Evolutionary conservation across 2,329 filamentous ascomycete species (phyloP).

Genomic region (Cytospora piceicola): DNA sequence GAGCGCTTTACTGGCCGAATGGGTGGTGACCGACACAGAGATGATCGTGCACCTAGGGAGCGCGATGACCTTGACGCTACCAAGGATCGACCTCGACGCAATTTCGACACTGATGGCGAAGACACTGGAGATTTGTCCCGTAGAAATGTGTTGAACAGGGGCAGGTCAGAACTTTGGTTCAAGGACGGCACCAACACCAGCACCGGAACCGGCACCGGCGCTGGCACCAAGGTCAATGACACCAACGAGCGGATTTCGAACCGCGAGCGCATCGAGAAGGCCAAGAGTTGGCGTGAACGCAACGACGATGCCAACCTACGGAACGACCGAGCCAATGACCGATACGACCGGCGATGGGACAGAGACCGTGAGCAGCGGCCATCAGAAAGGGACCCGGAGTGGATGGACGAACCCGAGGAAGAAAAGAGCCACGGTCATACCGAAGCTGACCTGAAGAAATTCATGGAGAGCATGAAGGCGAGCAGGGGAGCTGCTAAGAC

Average conservation of each 20-base stretch:
- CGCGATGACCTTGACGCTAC: slow-evolving; percentile 60
- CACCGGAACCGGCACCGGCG: slow-evolving; percentile 5
- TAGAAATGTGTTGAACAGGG: slow-evolving; percentile 68
- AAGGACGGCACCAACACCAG: slow-evolving; percentile 49
- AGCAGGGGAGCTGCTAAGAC: slow-evolving; percentile 49
- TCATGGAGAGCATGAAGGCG: slow-evolving; percentile 89
- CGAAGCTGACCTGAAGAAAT: slow-evolving; percentile 89
- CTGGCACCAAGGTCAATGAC: slow-evolving; percentile 36
- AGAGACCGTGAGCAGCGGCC: slow-evolving; percentile 58
- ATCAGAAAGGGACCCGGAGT: slow-evolving; percentile 81
- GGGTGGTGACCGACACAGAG: slow-evolving; percentile 53
- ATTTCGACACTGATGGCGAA: slow-evolving; percentile 58
- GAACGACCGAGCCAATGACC: slow-evolving; percentile 62
- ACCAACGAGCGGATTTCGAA: slow-evolving; percentile 42
- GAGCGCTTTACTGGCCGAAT: slow-evolving; percentile 71
- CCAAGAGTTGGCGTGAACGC: slow-evolving; percentile 65
- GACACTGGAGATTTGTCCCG: slow-evolving; percentile 56
- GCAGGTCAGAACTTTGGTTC: slow-evolving; percentile 76
- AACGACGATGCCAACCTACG: slow-evolving; percentile 46
- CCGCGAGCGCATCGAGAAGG: slow-evolving; percentile 60
- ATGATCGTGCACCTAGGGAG: slow-evolving; percentile 54
- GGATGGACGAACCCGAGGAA: slow-evolving; percentile 77
- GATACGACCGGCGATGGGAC: slow-evolving; percentile 58
- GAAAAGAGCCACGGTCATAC: slow-evolving; percentile 75
- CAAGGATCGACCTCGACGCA: slow-evolving; percentile 51